Percentiles rank a stretch among this genome's conserved stretches.
Evolutionary conservation across 2,329 filamentous ascomycete species (phyloP).

Genomic region (Hypoxylon sp.): DNA sequence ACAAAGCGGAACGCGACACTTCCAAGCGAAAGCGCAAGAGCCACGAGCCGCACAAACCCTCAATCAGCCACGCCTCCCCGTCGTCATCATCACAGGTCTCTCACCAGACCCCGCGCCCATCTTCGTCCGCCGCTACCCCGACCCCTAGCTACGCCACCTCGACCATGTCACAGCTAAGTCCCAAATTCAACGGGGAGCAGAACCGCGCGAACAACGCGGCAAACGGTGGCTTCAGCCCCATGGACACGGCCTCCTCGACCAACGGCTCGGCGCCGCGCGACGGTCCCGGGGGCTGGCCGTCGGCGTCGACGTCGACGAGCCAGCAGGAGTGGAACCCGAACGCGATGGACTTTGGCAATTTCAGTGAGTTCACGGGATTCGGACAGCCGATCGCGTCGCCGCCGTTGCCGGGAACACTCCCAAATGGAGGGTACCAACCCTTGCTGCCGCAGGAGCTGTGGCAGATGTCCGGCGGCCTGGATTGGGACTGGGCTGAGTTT

Average conservation of each 20-base stretch:
- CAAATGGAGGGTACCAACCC: constrained; percentile 71
- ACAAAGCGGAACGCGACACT: constrained; percentile 89
- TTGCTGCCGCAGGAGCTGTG: constrained; percentile 94
- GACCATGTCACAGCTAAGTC: constrained; percentile 47
- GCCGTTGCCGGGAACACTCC: constrained; percentile 24
- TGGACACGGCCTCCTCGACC: constrained; percentile 55
- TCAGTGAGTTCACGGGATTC: constrained; percentile 62
- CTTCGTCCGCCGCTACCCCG: constrained; percentile 48
- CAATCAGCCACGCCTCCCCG: constrained; percentile 46
- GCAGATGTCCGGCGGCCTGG: constrained; percentile 94
- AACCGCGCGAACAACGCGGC: constrained; percentile 53
- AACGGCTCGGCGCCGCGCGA: constrained; percentile 61
- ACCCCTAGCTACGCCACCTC: constrained; percentile 52
- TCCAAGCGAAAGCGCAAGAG: constrained; percentile 87
- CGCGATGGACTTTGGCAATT: constrained; percentile 59
- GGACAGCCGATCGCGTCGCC: constrained; percentile 52
- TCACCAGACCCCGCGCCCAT: constrained; percentile 32
- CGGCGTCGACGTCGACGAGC: constrained; percentile 7
- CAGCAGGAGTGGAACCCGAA: constrained; percentile 58
- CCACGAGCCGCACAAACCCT: constrained; percentile 59
- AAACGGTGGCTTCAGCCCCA: constrained; percentile 55
- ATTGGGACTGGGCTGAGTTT: constrained; percentile 85
- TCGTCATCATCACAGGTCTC: constrained; percentile 19
- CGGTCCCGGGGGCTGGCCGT: constrained; percentile 61
- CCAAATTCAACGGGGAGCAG: constrained; percentile 54